phyloP scores from a whole-genome alignment of 768 basidiomycete species.

The Leccinum olivaceopallidum region DNA sequence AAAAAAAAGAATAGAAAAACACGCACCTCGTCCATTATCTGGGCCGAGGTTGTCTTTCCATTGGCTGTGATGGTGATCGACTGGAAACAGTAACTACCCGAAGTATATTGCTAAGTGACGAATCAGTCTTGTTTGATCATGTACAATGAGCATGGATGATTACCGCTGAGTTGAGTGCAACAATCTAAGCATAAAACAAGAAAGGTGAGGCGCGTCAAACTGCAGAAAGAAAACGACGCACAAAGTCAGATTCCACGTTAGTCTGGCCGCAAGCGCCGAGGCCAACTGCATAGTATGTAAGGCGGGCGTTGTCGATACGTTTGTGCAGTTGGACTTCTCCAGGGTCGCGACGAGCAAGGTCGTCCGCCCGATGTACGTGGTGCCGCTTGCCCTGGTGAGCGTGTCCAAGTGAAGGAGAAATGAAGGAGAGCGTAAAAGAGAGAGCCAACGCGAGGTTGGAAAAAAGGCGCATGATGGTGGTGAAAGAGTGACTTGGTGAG shows the following conservation, averaged over 20 bases:
- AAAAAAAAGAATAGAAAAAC: not conserved
- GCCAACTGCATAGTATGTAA: slow-evolving; percentile 43
- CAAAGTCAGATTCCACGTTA: slow-evolving; percentile 35
- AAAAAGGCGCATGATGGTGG: slow-evolving; percentile 25
- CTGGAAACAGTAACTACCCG: slow-evolving; percentile 57
- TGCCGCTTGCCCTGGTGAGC: slow-evolving; percentile 24
- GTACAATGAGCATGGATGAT: not conserved
- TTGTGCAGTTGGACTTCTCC: slow-evolving; percentile 25
- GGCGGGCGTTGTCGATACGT: slow-evolving; percentile 24
- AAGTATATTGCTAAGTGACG: slow-evolving; percentile 51
- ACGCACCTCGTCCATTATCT: slow-evolving; percentile 60
- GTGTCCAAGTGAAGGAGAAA: slow-evolving; percentile 21
- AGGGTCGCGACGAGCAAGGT: slow-evolving; percentile 27
- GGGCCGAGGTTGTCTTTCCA: slow-evolving; percentile 58
- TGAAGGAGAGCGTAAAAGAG: slow-evolving; percentile 18
- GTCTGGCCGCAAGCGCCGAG: slow-evolving; percentile 43
- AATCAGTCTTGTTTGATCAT: slow-evolving; percentile 4
- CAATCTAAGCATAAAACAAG: slow-evolving; percentile 41
- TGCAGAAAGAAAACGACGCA: slow-evolving; percentile 18
- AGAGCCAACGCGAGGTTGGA: slow-evolving; percentile 22
- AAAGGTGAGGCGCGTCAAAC: slow-evolving; percentile 4
- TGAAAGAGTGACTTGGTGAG: slow-evolving; percentile 27
- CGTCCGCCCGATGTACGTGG: slow-evolving; percentile 23
- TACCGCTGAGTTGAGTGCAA: slow-evolving; percentile 43
- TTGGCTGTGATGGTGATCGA: slow-evolving; percentile 59